Conservation (phyloP, 169 alveolate genomes). For the Plasmodium gonderi region DNA sequence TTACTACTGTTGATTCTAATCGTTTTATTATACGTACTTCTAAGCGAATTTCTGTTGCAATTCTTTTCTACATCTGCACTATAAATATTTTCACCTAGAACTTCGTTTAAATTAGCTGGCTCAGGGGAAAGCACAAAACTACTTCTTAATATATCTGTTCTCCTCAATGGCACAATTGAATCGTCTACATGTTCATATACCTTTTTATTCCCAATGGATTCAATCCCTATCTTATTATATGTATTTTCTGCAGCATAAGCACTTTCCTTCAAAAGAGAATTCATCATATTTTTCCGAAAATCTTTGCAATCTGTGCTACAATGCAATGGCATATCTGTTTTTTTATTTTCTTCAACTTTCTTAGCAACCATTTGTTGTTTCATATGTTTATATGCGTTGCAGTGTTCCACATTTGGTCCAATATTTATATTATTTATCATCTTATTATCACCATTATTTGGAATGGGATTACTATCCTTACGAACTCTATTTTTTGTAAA, state of each 20-base stretch:
- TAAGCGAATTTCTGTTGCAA: neutral
- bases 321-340: neutral
- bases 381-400: neutral
- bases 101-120: neutral
- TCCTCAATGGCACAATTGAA: neutral
- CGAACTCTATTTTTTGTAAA: neutral
- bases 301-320: neutral
- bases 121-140: neutral
- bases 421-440: neutral
- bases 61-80: neutral
- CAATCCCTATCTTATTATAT: neutral
- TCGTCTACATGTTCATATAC: slow-evolving; percentile 34
- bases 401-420: neutral
- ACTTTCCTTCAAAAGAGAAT: neutral
- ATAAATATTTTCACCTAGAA: neutral
- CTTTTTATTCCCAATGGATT: slow-evolving; percentile 22
- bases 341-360: neutral
- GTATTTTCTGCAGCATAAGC: neutral
- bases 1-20: neutral
- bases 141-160: neutral
- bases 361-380: neutral
- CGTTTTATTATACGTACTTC: neutral
- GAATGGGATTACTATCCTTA: neutral
- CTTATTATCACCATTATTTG: neutral
- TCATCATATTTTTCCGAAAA: neutral